These are phyloP conservation scores for Fusarium robinianum DNA, from an alignment of 2,329 filamentous ascomycete species.

Conservation along the genomic window DNA sequence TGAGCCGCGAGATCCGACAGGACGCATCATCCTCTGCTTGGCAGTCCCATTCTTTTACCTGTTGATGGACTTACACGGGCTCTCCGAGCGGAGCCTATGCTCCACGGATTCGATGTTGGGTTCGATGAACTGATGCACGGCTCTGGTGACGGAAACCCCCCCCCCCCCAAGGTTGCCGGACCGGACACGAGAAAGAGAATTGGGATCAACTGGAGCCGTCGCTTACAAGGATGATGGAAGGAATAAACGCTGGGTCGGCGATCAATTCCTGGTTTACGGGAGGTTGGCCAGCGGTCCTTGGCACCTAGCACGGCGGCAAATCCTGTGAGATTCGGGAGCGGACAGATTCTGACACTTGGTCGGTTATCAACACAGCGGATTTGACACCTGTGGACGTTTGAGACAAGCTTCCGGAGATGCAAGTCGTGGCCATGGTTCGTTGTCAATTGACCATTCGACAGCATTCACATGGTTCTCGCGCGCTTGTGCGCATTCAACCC, in stretches of 20 bases:
- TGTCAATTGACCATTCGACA: too few relatives aligned
- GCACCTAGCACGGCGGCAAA: constrained; percentile 1
- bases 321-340: constrained; percentile 8
- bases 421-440: too few relatives aligned
- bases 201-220: constrained; percentile 25
- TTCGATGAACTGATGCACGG: constrained; percentile 22
- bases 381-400: too few relatives aligned
- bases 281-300: too few relatives aligned
- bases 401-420: too few relatives aligned
- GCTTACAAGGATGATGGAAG: too few relatives aligned
- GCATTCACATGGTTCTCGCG: too few relatives aligned
- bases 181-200: constrained; percentile 14
- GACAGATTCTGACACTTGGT: constrained; percentile 9
- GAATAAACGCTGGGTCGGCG: too few relatives aligned
- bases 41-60: constrained; percentile 25
- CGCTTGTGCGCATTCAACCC: too few relatives aligned
- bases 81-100: constrained; percentile 27
- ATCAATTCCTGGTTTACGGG: too few relatives aligned
- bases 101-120: constrained; percentile 6
- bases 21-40: constrained; percentile 31
- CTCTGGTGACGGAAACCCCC: constrained; percentile 6
- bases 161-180: neutral
- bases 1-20: constrained; percentile 35
- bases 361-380: too few relatives aligned
- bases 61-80: constrained; percentile 29